Evolutionary conservation across 2,329 filamentous ascomycete species (phyloP).

Genomic region (Exserohilum turcica): DNA sequence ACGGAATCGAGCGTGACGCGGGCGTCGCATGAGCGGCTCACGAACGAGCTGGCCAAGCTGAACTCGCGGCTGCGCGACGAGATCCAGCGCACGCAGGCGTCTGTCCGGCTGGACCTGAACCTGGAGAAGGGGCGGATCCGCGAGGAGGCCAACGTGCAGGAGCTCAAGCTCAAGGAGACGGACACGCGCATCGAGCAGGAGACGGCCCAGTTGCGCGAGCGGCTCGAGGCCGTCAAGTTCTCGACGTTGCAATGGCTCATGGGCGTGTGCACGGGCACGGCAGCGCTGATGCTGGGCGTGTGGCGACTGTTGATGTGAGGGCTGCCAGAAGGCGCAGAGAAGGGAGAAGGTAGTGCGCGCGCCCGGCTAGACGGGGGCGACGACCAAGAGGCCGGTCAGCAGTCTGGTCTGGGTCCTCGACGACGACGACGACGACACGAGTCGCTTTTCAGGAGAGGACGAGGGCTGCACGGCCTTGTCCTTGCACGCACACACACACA

Average conservation of each 20-base stretch:
- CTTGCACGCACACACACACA: too few relatives aligned
- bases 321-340: neutral
- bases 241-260: conserved; percentile 98
- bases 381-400: neutral
- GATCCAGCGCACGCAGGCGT: conserved; percentile 91
- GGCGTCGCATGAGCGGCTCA: conserved; percentile 86
- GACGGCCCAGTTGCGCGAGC: conserved; percentile 81
- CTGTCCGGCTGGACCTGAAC: conserved; percentile 89
- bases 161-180: conserved; percentile 98
- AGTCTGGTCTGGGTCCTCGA: conserved; percentile 1
- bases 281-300: conserved; percentile 69
- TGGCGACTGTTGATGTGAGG: conserved; percentile 68
- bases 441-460: conserved; percentile 2
- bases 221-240: conserved; percentile 97
- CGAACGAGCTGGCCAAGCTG: conserved; percentile 93
- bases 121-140: conserved; percentile 95
- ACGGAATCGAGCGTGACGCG: conserved; percentile 89
- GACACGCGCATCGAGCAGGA: conserved; percentile 99
- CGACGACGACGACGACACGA: too few relatives aligned
- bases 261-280: conserved; percentile 71
- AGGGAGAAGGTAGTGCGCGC: neutral
- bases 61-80: conserved; percentile 89
- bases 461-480: neutral
- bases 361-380: too few relatives aligned
- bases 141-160: conserved; percentile 94